Base-by-base conservation (phyloP, 495 filamentous ascomycete species). In the Parmelia sp. region DNA sequence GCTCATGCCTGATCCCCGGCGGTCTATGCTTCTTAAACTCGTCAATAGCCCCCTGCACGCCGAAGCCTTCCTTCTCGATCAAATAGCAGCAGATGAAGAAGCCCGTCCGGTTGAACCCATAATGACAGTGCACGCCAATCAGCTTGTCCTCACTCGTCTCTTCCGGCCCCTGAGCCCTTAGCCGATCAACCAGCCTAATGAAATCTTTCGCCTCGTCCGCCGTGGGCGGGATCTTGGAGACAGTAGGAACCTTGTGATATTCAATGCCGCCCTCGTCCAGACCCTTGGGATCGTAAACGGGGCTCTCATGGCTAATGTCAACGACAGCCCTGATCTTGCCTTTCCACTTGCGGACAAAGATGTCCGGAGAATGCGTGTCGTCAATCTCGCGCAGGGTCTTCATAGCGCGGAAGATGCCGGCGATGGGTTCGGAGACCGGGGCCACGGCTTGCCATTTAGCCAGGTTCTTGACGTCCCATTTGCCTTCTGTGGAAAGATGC, bases 391-490 rank as follows among this genome's bases (percentile, higher is more conserved):
- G 84, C 6, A 95, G 81, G 59, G 91, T 95, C 75, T 96, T 96
- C 77, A 96, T 86, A 6, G 90, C 90, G 3, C 87, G 83, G 73
- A 96, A 96, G 21, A 89, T 79, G 36, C 86, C 84, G 17, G 74
- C 79, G 56, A 97, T 93, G 9, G 87, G 85, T 29, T 82, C 79
- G 1, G 90, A 94, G 27, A 96, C 89, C 3, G 92, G 87, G 12
- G 76, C 73, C 1, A 95, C 88, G 36, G 84, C 83, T 68, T 88
- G 80, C 93, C 93, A 97, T 69, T 97, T 97, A 62, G 81, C 86
- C 17, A 96, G 84, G 73, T 97, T 97, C 78, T 97, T 97, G 64
- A 97, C 90, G 72, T 96, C 92, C 93, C 93, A 97, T 77, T 97
- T 97, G 17, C 92, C 92, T 62, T 90, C 89, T 4, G 86, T 89